phyloP scores from a whole-genome alignment of 2,329 filamentous ascomycete genomes.

The Cordyceps fumosorosea region DNA sequence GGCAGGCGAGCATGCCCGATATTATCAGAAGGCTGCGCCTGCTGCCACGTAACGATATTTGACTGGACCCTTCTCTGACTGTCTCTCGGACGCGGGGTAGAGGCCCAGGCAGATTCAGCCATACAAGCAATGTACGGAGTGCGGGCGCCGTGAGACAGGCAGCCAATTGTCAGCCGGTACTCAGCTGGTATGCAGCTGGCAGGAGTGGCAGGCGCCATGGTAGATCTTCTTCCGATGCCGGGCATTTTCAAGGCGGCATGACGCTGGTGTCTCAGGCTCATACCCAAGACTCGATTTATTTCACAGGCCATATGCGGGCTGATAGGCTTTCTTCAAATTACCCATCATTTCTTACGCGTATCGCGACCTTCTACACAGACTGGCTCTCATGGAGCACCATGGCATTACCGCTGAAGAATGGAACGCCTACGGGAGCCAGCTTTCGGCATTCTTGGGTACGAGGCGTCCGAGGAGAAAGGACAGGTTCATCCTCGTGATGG shows the following conservation, averaged over 20 bases:
- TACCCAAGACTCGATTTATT: background rate
- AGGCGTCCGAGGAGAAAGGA: background rate
- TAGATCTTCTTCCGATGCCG: too few species aligned
- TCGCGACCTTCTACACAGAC: background rate
- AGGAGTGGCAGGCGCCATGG: too few species aligned
- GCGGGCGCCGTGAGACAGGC: background rate
- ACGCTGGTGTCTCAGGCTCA: too few species aligned
- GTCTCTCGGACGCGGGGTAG: background rate
- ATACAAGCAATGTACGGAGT: background rate
- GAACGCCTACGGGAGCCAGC: background rate
- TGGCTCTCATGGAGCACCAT: background rate
- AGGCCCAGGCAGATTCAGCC: background rate
- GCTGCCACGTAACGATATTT: background rate
- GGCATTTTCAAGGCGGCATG: too few species aligned
- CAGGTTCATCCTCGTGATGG: constrained; percentile 22
- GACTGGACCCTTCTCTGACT: background rate
- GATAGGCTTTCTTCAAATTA: background rate
- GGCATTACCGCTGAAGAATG: background rate
- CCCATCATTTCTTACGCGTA: background rate
- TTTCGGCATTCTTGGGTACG: background rate
- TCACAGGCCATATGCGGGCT: background rate
- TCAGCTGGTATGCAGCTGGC: too few species aligned
- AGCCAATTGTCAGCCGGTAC: too few species aligned
- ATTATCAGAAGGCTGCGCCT: background rate
- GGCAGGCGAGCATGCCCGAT: background rate